These are phyloP conservation scores for Penicillium lividum DNA, from an alignment of 495 filamentous ascomycete species.

Conservation along the genomic window DNA sequence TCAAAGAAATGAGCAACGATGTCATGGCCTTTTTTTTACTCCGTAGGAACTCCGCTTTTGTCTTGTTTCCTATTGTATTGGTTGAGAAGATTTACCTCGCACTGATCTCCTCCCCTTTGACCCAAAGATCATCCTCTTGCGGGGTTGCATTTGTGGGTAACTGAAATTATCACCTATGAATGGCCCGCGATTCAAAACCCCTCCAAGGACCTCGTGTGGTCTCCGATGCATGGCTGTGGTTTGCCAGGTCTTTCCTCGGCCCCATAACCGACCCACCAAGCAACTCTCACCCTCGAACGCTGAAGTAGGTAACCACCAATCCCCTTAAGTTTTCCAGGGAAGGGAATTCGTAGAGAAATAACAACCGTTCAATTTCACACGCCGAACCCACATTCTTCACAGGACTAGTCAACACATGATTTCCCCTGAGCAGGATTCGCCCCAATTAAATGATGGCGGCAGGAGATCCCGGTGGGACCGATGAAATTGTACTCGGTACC, in stretches of 20 bases:
- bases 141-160: conserved; percentile 9
- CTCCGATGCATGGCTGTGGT: conserved; percentile 18
- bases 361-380: neutral
- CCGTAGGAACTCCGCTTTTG: neutral
- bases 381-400: neutral
- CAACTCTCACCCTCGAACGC: conserved; percentile 1
- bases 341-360: neutral
- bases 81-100: neutral
- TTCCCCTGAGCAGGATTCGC: neutral
- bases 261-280: neutral
- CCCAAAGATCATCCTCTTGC: neutral
- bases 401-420: neutral
- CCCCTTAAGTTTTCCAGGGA: neutral
- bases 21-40: neutral
- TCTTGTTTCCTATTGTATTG: too few species aligned
- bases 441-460: conserved; percentile 13
- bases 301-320: neutral
- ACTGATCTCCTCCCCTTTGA: neutral
- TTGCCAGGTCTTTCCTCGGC: conserved; percentile 9
- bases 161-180: neutral
- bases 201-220: conserved; percentile 18
- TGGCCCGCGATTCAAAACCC: conserved; percentile 9
- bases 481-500: conserved; percentile 1
- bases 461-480: conserved; percentile 22
- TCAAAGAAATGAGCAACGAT: conserved; percentile 11